Evolutionary conservation across 371 early-diverging fungal genomes (phyloP), one percentile per base, ranked within the genome.

Genomic region (Funneliformis caledonium): DNA sequence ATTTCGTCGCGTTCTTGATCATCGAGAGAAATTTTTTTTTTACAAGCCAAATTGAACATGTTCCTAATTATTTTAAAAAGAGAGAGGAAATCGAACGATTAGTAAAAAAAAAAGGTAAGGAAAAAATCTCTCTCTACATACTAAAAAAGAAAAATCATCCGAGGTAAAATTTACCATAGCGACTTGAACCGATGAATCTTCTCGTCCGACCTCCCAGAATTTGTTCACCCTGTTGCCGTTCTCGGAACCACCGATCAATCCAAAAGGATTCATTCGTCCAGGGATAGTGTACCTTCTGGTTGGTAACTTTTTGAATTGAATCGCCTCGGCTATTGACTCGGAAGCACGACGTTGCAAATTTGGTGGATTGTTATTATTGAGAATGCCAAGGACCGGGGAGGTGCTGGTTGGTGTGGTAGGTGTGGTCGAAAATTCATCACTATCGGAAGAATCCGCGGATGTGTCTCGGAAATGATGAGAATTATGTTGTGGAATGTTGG

Each of bases 131-230:
- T 37, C 37, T 37, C 37, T 37, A 37, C 37, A 52, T 31, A 52
- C n/a, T 19, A 16, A 14, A 16, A 50, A 73, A n/a, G 11, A 1
- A 2, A 16, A 22, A 19, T 12, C 19, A 7, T 59, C 7, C 11
- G 9, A 19, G 10, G 8, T 43, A 76, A 61, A 62, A 77, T 5
- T 61, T 77, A 77, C 77, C 77, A 77, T 77, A 37, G 77, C 77
- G 42, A 77, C 65, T 77, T 77, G 77, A 77, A 77, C 77, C 1
- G 77, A 77, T 16, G 77, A 77, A 37, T 77, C 76, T 60, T 76
- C 77, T 48, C 67, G 62, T n/a, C 65, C 65, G 26, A n/a, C 65
- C n/a, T 65, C 77, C 77, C 77, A 77, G 31, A 77, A 47, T 45
- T 10, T 59, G 9, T 14, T 76, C 16, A n/a, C 33, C 37, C 60